Evolutionary conservation across 208 protist genomes (phyloP).

Genomic region (Giardia muris): DNA sequence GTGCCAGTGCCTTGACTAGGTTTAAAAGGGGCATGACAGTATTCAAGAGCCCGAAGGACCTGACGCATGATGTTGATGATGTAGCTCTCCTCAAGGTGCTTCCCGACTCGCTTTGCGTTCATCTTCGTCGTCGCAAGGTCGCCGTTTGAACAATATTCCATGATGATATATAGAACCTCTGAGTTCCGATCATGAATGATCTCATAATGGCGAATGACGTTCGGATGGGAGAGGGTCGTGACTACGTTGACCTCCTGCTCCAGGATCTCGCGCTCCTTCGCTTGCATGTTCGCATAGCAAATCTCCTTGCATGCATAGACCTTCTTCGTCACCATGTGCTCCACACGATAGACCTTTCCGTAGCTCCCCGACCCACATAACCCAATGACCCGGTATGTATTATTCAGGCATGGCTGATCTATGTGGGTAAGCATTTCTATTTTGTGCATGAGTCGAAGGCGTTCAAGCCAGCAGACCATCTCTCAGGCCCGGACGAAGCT

Average conservation of each 20-base stretch:
- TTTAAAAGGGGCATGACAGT: neutral
- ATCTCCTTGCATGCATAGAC: neutral
- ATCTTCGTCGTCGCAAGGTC: neutral
- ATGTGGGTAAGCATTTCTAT: too few relatives aligned
- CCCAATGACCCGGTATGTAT: conserved; percentile 2
- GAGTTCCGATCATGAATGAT: neutral
- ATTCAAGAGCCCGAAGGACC: neutral
- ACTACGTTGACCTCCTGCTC: neutral
- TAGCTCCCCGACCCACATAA: neutral
- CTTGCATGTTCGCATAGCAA: neutral
- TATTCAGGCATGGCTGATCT: too few relatives aligned
- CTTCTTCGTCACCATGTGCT: neutral
- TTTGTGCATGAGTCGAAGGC: too few relatives aligned
- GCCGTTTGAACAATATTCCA: neutral
- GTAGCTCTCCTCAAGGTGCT: neutral
- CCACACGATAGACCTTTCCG: neutral
- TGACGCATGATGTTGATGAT: neutral
- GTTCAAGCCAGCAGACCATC: too few relatives aligned
- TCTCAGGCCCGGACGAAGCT: neutral
- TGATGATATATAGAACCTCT: neutral
- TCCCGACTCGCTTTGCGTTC: neutral
- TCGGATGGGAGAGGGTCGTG: neutral
- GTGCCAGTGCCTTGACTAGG: neutral
- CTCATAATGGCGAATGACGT: neutral
- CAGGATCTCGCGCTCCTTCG: neutral